These are phyloP conservation scores for Carex myosuroides DNA, from an alignment of 176 grass and related monocot genomes.

Conservation along the genomic window DNA sequence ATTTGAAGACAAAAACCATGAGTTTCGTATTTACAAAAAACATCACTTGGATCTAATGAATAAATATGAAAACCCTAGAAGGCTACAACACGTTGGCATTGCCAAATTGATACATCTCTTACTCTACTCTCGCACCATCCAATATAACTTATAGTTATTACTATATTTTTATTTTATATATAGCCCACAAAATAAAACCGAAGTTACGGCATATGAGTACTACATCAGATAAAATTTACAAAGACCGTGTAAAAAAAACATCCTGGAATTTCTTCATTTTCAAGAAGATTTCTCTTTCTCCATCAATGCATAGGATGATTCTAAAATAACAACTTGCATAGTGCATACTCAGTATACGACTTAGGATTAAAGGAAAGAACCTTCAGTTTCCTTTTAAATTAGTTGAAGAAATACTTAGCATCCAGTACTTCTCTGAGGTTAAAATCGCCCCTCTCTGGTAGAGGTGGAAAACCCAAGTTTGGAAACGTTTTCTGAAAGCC, in stretches of 20 bases:
- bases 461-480: conserved; percentile 44
- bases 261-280: background rate
- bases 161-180: conserved; percentile 3
- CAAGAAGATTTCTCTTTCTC: background rate
- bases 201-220: conserved; percentile 2
- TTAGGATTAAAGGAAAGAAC: background rate
- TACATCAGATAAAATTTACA: conserved; percentile 21
- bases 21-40: conserved; percentile 11
- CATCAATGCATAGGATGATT: background rate
- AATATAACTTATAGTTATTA: conserved; percentile 3
- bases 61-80: conserved; percentile 4
- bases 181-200: background rate
- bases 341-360: background rate
- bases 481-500: conserved; percentile 80
- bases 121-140: background rate
- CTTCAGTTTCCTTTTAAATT: background rate
- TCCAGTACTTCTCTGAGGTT: conserved; percentile 71
- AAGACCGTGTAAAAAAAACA: background rate
- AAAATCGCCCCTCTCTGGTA: conserved; percentile 91
- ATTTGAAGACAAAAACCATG: background rate
- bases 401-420: conserved; percentile 94
- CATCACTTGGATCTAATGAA: background rate
- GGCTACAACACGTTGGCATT: background rate
- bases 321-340: background rate
- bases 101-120: background rate